Conservation (phyloP, 177 flowering plant species). For the Vitis hybrid region DNA sequence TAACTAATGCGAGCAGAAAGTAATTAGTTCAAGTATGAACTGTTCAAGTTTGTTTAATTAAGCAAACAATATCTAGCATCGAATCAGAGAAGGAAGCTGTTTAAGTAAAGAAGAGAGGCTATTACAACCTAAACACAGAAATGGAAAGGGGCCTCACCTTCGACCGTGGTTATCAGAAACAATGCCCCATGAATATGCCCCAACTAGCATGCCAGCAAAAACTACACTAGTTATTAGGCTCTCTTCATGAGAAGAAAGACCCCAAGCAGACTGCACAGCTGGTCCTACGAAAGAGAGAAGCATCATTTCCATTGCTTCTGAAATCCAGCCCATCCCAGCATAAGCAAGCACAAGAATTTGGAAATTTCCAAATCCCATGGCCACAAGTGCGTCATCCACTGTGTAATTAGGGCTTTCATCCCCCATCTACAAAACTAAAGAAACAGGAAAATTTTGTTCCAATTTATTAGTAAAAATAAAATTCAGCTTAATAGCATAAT, state of each 20-base stretch:
- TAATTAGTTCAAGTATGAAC: too few relatives aligned
- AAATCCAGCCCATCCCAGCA: conserved; percentile 80
- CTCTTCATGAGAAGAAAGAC: conserved; percentile 65
- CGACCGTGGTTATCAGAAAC: conserved; percentile 67
- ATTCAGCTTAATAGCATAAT: background rate
- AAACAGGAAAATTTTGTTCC: background rate
- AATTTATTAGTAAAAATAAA: background rate
- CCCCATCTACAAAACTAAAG: conserved; percentile 39
- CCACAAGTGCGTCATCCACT: conserved; percentile 67
- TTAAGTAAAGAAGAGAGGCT: background rate
- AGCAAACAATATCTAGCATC: too few relatives aligned
- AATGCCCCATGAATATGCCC: conserved; percentile 77
- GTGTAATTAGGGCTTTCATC: conserved; percentile 34
- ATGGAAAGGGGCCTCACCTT: conserved; percentile 30
- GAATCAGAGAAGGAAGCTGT: too few relatives aligned
- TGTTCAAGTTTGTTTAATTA: too few relatives aligned
- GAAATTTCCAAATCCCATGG: conserved; percentile 69
- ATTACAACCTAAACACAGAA: background rate
- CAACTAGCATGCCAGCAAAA: conserved; percentile 76
- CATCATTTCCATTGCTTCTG: conserved; percentile 93
- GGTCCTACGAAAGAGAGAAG: conserved; percentile 80
- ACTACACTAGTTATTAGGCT: conserved; percentile 67
- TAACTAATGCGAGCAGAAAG: too few relatives aligned
- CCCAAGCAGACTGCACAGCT: conserved; percentile 64
- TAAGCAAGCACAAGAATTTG: conserved; percentile 64